Percentiles rank a stretch among this genome's conserved stretches.
Evolutionary conservation across 768 basidiomycete species (phyloP).

Genomic region (Lentinula detonsa): DNA sequence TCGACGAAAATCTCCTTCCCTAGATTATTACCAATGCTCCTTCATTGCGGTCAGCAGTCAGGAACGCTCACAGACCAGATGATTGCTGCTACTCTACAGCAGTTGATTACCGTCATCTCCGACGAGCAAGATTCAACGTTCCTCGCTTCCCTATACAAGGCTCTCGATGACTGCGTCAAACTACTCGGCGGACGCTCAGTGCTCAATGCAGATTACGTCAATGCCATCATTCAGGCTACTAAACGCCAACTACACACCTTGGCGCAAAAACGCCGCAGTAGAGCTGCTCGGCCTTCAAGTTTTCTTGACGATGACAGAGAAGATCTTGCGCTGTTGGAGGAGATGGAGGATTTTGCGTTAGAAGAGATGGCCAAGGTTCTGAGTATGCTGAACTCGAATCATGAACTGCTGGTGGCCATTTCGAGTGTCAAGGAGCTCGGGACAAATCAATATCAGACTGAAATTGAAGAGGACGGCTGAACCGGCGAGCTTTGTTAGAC

Average conservation of each 20-base stretch:
- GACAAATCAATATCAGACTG: constrained; percentile 42
- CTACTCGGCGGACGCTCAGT: constrained; percentile 50
- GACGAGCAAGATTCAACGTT: constrained; percentile 73
- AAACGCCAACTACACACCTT: constrained; percentile 64
- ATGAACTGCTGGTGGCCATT: constrained; percentile 64
- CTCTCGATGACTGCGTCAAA: constrained; percentile 54
- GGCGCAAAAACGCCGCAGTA: constrained; percentile 60
- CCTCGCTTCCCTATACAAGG: constrained; percentile 70
- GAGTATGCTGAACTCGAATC: constrained; percentile 40
- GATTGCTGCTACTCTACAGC: constrained; percentile 61
- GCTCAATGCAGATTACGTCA: constrained; percentile 47
- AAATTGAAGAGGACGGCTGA: constrained; percentile 17
- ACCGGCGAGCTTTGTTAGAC: not conserved
- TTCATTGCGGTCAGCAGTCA: constrained; percentile 61
- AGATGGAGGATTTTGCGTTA: constrained; percentile 78
- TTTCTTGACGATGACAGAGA: constrained; percentile 46
- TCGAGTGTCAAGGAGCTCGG: constrained; percentile 70
- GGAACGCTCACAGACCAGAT: constrained; percentile 61
- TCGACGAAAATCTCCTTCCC: not conserved
- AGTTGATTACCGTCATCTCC: constrained; percentile 56
- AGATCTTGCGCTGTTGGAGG: constrained; percentile 67
- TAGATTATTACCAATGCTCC: constrained; percentile 69
- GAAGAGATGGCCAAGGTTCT: constrained; percentile 76
- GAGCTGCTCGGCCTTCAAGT: constrained; percentile 32
- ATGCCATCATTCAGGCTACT: constrained; percentile 59